Evolutionary conservation across 805 yeast species (phyloP).

Genomic region (Ogataea wickerhamii): DNA sequence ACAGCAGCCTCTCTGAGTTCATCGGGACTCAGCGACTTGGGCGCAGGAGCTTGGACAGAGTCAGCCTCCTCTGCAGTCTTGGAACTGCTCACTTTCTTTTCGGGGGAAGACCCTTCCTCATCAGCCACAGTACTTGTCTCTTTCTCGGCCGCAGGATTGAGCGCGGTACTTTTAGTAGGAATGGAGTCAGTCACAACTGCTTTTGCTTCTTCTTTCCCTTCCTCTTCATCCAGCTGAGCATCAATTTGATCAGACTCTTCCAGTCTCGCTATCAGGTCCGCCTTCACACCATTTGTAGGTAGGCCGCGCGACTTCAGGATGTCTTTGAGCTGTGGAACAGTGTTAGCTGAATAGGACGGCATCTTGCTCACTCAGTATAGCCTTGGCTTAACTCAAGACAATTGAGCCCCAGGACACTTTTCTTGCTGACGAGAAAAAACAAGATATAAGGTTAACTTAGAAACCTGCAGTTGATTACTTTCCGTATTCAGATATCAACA

Average conservation of each 20-base stretch:
- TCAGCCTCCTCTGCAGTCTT: constrained; percentile 14
- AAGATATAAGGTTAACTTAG: too few species aligned
- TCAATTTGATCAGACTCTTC: constrained; percentile 49
- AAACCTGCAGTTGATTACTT: too few species aligned
- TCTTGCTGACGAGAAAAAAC: too few species aligned
- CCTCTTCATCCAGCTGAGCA: constrained; percentile 28
- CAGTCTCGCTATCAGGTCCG: constrained; percentile 66
- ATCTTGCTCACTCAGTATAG: too few species aligned
- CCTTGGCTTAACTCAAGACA: too few species aligned
- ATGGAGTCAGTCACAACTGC: neutral
- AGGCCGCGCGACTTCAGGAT: constrained; percentile 64
- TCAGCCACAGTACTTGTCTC: constrained; percentile 5
- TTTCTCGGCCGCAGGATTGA: constrained; percentile 11
- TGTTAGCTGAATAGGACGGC: constrained; percentile 58
- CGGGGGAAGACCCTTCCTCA: constrained; percentile 7
- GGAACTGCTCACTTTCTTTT: neutral
- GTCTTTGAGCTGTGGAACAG: constrained; percentile 84
- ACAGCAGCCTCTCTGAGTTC: constrained; percentile 68
- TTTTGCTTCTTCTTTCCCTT: constrained; percentile 12
- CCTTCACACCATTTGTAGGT: constrained; percentile 72
- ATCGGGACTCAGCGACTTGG: constrained; percentile 50
- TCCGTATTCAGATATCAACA: too few species aligned
- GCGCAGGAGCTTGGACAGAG: neutral
- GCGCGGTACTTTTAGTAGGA: constrained; percentile 6
- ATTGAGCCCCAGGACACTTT: too few species aligned